Evolutionary conservation across 1,139 yeast species (phyloP), one percentile per base, ranked within the genome.

Genomic region (Pichia sp.): DNA sequence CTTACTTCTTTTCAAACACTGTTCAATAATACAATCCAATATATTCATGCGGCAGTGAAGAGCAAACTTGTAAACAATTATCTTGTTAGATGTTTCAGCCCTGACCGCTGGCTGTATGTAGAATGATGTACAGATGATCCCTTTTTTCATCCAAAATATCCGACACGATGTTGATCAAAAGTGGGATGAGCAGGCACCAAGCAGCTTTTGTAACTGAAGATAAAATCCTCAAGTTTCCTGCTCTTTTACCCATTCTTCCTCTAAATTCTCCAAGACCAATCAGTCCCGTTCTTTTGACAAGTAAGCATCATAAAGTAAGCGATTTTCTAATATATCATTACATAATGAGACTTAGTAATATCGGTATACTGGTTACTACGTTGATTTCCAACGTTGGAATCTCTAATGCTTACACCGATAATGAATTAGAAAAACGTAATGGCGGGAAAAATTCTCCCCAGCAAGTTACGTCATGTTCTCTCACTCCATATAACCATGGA

Each of bases 391-490:
- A 48, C 29, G 5, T 41, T 4, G 46, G 34, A 38, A 30, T 41
- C 29, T 27, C 29, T 5, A 27, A 27, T 41, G 50, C 34, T 29
- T 6, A 20, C 7, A 41, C 41, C 16, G 45, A 16, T 38, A 24
- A 29, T 20, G 46, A 48, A 1, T 45, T 50, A 16, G 47, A 51
- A 34, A 51, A 51, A 31, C 50, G 54, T 24, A 36, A 51, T 31
- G 9, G 38, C 4, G n/a, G 16, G 10, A 14, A 46, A 4, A 30
- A 45, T 6, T 36, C 49, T 4, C 12, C 53, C 1, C 10, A 36
- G 27, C 9, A 38, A 14, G 52, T 27, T 8, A 17, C 41, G 7
- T 10, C 33, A 7, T 56, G 59, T 56, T 49, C 52, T 1, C 41
- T 56, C 1, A 17, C 41, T 1, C 41, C 57, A 2, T 41, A 36